Conservation (phyloP, 2,329 filamentous ascomycete genomes). For the Trichophyton simii region DNA sequence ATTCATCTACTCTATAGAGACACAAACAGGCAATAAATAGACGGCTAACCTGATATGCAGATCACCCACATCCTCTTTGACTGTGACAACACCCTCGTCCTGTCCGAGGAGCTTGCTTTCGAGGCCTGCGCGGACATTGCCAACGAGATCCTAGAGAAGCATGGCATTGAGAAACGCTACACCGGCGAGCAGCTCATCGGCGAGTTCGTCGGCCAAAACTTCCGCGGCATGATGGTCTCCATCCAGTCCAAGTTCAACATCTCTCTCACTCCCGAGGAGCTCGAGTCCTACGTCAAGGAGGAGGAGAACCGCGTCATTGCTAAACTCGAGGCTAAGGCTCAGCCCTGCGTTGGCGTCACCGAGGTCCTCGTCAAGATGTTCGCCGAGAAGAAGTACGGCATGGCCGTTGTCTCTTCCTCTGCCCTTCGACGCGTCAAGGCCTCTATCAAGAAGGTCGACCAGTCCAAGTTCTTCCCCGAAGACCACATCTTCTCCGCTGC, state of each 20-base stretch:
- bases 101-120: conserved; percentile 82
- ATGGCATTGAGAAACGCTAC: conserved; percentile 55
- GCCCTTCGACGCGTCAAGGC: conserved; percentile 67
- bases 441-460: conserved; percentile 64
- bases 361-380: conserved; percentile 54
- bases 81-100: conserved; percentile 77
- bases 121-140: conserved; percentile 80
- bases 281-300: conserved; percentile 59
- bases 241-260: conserved; percentile 68
- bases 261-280: conserved; percentile 52
- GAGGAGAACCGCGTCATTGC: conserved; percentile 77
- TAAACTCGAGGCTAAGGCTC: conserved; percentile 57
- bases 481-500: conserved; percentile 72
- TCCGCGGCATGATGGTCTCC: conserved; percentile 75
- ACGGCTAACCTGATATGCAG: conserved; percentile 23
- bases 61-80: conserved; percentile 65
- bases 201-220: conserved; percentile 89
- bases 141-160: conserved; percentile 66
- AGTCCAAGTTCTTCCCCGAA: conserved; percentile 66
- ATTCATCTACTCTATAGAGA: neutral
- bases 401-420: conserved; percentile 71
- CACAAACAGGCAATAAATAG: neutral
- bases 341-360: conserved; percentile 57
- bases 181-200: conserved; percentile 64
- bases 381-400: conserved; percentile 50